phyloP scores from a whole-genome alignment of 163 green algal species.

The Scenedesmus sp. region DNA sequence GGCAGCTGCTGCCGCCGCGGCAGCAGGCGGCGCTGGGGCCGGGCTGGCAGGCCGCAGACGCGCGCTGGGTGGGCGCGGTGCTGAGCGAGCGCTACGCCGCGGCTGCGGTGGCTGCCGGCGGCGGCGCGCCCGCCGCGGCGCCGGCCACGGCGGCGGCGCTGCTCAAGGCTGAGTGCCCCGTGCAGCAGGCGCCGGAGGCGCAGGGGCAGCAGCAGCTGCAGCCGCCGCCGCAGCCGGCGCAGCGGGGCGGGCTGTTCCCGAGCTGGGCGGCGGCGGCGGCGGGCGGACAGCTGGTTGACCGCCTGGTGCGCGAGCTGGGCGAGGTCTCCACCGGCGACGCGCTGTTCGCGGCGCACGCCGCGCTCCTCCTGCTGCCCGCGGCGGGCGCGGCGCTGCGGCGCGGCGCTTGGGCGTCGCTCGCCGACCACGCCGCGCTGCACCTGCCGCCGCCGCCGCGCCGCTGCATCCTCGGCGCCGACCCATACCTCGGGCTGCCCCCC shows the following conservation, averaged over 20 bases:
- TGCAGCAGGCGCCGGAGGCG: not conserved
- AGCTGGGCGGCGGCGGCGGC: slow-evolving; percentile 10
- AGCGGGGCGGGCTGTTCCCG: not conserved
- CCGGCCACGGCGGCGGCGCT: too few species aligned
- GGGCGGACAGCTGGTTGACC: slow-evolving; percentile 40
- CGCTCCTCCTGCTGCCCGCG: slow-evolving; percentile 38
- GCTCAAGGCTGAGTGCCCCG: not conserved
- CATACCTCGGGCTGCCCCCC: slow-evolving; percentile 37
- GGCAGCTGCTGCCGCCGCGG: slow-evolving; percentile 7
- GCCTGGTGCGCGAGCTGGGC: slow-evolving; percentile 38
- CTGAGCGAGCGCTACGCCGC: slow-evolving; percentile 23
- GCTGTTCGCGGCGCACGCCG: slow-evolving; percentile 48
- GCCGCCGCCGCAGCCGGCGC: slow-evolving; percentile 18
- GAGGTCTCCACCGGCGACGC: slow-evolving; percentile 51
- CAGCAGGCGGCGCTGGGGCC: not conserved
- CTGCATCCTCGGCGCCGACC: slow-evolving; percentile 38
- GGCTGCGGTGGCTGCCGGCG: not conserved
- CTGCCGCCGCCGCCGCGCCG: slow-evolving; percentile 47
- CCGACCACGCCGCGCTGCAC: slow-evolving; percentile 45
- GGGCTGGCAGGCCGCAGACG: slow-evolving; percentile 22
- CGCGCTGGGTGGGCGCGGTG: slow-evolving; percentile 22
- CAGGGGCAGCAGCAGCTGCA: slow-evolving; percentile 26
- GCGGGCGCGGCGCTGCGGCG: slow-evolving; percentile 37
- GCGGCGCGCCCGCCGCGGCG: too few species aligned
- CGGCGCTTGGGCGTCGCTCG: slow-evolving; percentile 38